These are phyloP conservation scores for Gaeumannomyces tritici DNA, from an alignment of 2,329 filamentous ascomycete species.

Conservation along the genomic window DNA sequence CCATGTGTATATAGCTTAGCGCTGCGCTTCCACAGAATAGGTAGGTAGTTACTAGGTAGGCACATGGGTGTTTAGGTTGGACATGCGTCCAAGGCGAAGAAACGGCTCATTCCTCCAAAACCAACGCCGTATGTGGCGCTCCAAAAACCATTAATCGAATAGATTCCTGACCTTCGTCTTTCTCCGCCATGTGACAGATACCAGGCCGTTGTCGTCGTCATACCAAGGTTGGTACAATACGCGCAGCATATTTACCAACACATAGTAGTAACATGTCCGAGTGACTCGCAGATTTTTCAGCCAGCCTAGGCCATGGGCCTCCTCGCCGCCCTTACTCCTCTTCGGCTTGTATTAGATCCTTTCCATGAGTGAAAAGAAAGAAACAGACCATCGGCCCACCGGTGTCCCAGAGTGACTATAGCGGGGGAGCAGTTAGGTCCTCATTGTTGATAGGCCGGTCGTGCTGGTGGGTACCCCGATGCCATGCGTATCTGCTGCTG, in stretches of 20 bases:
- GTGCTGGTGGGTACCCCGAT: constrained; percentile 26
- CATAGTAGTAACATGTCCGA: background rate
- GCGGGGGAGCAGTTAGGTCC: background rate
- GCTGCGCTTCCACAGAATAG: too few relatives aligned
- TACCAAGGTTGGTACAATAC: background rate
- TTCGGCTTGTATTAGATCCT: background rate
- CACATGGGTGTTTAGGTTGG: too few relatives aligned
- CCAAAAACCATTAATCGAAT: background rate
- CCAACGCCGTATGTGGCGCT: background rate
- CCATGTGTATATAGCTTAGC: too few relatives aligned
- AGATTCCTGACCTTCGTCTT: too few relatives aligned
- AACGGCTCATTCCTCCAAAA: background rate
- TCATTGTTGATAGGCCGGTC: constrained; percentile 21
- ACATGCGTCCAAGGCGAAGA: too few relatives aligned
- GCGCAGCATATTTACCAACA: background rate
- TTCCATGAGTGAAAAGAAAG: background rate
- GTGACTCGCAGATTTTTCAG: background rate
- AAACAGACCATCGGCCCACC: too few relatives aligned
- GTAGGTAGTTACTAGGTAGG: too few relatives aligned
- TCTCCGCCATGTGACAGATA: background rate
- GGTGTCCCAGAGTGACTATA: too few relatives aligned
- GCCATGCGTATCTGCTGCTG: constrained; percentile 19
- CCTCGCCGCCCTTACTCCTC: background rate
- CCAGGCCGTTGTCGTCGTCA: too few relatives aligned
- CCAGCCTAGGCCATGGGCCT: background rate